Conservation (phyloP, 306 rosid species). For the Trifolium subterraneum region DNA sequence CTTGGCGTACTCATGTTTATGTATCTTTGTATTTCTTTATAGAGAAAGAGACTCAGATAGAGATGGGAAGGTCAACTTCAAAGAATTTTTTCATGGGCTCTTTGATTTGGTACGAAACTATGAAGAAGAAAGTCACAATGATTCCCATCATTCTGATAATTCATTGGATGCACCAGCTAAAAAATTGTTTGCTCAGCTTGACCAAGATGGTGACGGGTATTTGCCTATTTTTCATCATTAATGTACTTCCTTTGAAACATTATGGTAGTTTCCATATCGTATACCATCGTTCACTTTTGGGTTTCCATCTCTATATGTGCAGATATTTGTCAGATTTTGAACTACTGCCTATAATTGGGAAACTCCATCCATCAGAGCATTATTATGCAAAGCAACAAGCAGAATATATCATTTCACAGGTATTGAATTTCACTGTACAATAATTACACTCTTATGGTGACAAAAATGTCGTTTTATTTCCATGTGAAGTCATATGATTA, state of each 20-base stretch:
- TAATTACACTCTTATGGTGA: constrained; percentile 2
- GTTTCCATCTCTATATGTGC: constrained; percentile 38
- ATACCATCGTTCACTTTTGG: constrained; percentile 33
- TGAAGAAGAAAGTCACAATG: constrained; percentile 76
- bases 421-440: constrained; percentile 38
- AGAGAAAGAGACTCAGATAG: constrained; percentile 92
- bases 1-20: constrained; percentile 39
- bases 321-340: constrained; percentile 82
- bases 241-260: constrained; percentile 30
- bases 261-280: constrained; percentile 33
- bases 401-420: constrained; percentile 92
- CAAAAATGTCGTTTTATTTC: background rate
- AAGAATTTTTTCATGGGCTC: constrained; percentile 96
- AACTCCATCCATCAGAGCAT: constrained; percentile 93
- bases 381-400: constrained; percentile 96
- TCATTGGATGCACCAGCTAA: constrained; percentile 80
- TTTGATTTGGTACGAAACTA: constrained; percentile 95
- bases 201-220: constrained; percentile 94
- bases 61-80: constrained; percentile 90
- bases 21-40: constrained; percentile 36
- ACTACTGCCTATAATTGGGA: constrained; percentile 81
- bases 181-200: constrained; percentile 79
- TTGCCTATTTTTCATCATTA: constrained; percentile 27
- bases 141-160: constrained; percentile 60
- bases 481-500: background rate